Conservation (phyloP, 2,329 filamentous ascomycete species). For the Calonectria ilicicola region DNA sequence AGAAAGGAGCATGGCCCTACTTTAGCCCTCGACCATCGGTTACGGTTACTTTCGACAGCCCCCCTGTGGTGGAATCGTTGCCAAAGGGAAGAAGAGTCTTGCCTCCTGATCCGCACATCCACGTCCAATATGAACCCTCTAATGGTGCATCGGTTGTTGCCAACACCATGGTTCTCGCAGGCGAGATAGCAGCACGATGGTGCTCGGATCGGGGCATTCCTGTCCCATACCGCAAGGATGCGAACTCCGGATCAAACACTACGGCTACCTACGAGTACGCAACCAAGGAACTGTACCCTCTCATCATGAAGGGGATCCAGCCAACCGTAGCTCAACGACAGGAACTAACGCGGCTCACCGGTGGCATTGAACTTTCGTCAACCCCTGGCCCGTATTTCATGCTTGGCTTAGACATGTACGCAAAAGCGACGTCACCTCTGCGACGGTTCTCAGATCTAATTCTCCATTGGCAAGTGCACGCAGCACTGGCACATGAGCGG, state of each 20-base stretch:
- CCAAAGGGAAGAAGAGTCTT: conserved; percentile 39
- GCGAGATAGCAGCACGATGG: conserved; percentile 72
- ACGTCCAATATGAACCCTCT: conserved; percentile 46
- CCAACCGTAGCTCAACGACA: conserved; percentile 47
- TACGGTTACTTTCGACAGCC: conserved; percentile 55
- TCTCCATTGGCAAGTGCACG: conserved; percentile 76
- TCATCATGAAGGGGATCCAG: conserved; percentile 46
- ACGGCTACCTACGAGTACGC: conserved; percentile 52
- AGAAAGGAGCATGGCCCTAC: conserved; percentile 62
- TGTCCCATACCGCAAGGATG: conserved; percentile 68
- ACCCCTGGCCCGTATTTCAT: conserved; percentile 66
- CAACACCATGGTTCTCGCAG: conserved; percentile 70
- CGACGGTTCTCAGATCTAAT: conserved; percentile 73
- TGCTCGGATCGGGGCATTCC: conserved; percentile 68
- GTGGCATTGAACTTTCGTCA: conserved; percentile 65
- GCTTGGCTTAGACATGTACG: conserved; percentile 70
- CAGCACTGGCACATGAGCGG: conserved; percentile 63
- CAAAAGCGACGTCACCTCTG: conserved; percentile 75
- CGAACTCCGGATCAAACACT: conserved; percentile 52
- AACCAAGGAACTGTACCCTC: conserved; percentile 50
- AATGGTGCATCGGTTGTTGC: conserved; percentile 50
- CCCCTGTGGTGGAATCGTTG: conserved; percentile 33
- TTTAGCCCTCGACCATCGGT: conserved; percentile 59
- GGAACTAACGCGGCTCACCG: conserved; percentile 50
- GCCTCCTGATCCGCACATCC: conserved; percentile 64